Evolutionary conservation across 805 yeast species (phyloP).

Genomic region (Torulaspora gathmanii): DNA sequence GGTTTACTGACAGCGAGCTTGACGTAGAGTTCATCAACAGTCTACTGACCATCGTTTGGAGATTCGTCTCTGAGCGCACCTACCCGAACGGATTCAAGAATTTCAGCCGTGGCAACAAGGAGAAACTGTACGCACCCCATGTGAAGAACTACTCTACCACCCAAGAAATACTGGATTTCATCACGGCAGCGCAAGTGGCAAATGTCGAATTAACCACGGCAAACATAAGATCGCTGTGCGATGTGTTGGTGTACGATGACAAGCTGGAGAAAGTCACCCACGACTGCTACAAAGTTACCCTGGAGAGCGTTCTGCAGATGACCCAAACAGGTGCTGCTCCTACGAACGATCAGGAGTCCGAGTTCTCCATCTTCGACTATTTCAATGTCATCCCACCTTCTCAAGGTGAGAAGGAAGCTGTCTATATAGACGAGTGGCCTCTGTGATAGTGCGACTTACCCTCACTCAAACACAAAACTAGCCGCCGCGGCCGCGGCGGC

Average conservation of each 20-base stretch:
- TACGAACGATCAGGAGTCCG: constrained; percentile 23
- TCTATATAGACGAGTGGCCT: constrained; percentile 48
- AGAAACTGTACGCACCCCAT: constrained; percentile 46
- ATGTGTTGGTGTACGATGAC: constrained; percentile 83
- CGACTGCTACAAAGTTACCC: constrained; percentile 72
- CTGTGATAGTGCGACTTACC: constrained; percentile 17
- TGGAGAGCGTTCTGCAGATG: constrained; percentile 73
- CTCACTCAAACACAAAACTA: not conserved
- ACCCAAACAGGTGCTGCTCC: constrained; percentile 36
- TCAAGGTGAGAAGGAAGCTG: constrained; percentile 39
- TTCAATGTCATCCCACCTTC: constrained; percentile 39
- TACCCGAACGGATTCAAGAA: constrained; percentile 64
- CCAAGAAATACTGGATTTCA: constrained; percentile 71
- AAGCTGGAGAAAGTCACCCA: constrained; percentile 62
- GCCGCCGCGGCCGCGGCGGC: not conserved
- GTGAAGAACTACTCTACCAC: constrained; percentile 64
- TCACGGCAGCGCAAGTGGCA: constrained; percentile 66
- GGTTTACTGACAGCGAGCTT: constrained; percentile 95
- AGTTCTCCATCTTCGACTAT: constrained; percentile 42
- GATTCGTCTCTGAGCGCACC: constrained; percentile 70
- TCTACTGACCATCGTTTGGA: constrained; percentile 79
- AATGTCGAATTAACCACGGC: constrained; percentile 68
- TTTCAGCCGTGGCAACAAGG: constrained; percentile 21
- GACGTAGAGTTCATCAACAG: constrained; percentile 91
- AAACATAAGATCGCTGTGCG: constrained; percentile 79